Percentiles rank a stretch among this genome's conserved stretches.
Conservation (phyloP, 1,284 basidiomycete species). For the Porphyrellus sp. region DNA sequence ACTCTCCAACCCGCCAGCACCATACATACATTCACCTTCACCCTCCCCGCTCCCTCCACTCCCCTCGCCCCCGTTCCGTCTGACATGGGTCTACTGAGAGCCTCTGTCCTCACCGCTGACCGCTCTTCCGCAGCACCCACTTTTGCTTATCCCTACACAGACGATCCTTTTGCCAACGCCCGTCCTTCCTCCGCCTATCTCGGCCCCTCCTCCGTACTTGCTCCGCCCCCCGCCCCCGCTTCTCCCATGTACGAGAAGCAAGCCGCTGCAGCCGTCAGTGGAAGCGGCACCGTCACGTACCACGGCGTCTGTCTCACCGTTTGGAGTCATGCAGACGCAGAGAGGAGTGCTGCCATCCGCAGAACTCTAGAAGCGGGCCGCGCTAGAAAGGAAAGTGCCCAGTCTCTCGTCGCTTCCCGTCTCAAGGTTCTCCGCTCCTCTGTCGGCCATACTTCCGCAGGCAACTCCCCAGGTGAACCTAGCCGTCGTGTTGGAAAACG, state of each 20-base stretch:
- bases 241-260: constrained; percentile 41
- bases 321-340: constrained; percentile 90
- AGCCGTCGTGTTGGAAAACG: constrained; percentile 55
- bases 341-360: constrained; percentile 77
- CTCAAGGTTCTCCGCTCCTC: constrained; percentile 62
- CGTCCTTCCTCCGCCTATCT: constrained; percentile 72
- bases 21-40: constrained; percentile 90
- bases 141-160: constrained; percentile 65
- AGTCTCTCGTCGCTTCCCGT: constrained; percentile 63
- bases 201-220: constrained; percentile 60
- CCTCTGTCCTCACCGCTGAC: constrained; percentile 64
- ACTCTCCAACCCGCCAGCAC: constrained; percentile 89
- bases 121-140: constrained; percentile 57
- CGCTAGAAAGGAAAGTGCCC: constrained; percentile 73
- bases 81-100: constrained; percentile 68
- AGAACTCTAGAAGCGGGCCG: constrained; percentile 76
- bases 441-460: constrained; percentile 30
- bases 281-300: constrained; percentile 63
- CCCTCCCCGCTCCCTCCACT: constrained; percentile 67
- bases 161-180: constrained; percentile 72
- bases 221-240: constrained; percentile 41
- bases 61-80: constrained; percentile 57
- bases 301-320: constrained; percentile 90
- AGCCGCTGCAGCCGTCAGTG: constrained; percentile 34
- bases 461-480: constrained; percentile 49